Base-by-base conservation (phyloP, 139 green algal species). In the Chlorella ohadii region DNA sequence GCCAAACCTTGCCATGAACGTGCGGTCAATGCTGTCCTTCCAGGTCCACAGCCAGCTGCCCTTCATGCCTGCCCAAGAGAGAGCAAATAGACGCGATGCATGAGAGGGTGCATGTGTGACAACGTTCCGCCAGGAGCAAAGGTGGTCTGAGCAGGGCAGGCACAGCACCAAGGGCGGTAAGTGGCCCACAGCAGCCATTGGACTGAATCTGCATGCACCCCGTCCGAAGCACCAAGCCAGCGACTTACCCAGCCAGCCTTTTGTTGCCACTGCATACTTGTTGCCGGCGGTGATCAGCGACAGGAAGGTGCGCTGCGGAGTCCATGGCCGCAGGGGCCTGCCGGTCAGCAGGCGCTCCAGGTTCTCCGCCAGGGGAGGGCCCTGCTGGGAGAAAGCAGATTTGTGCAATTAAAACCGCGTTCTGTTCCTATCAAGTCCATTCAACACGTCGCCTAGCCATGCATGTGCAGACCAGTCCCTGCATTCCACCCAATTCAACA, bases 11-110 rank as follows among this genome's bases (percentile, higher is more conserved):
- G 72, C 71, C 95, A 98, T 98, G 85, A 96, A 99, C 9, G 86
- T 82, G 1, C 92, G 84, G 88, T 99, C 96, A 66, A 99, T 98
- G 28, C 83, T 84, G 81, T 99, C 95, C 89, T 99, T 99, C 83
- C 92, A 84, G 4, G 6, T 71, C 97, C 97, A 99, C 59, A 98
- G 87, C 88, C 89, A 96, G 12, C 44, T 83, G 39, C 88, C 95
- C 86, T 95, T 83, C n/a, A 72, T 33, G 70, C 80, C 80, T 85
- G 70, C 51, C 67, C n/a, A 15, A 33, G 36, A 1, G 5, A 41
- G 7, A 38, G 11, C 0, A 6, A 17, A 2, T 12, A 28, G 5
- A n/a, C n/a, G n/a, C n/a, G n/a, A n/a, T n/a, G n/a, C n/a, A n/a
- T n/a, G n/a, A n/a, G n/a, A n/a, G n/a, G n/a, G n/a, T n/a, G n/a